Conservation (phyloP, 768 basidiomycete species). For the Hysterangium stoloniferum region DNA sequence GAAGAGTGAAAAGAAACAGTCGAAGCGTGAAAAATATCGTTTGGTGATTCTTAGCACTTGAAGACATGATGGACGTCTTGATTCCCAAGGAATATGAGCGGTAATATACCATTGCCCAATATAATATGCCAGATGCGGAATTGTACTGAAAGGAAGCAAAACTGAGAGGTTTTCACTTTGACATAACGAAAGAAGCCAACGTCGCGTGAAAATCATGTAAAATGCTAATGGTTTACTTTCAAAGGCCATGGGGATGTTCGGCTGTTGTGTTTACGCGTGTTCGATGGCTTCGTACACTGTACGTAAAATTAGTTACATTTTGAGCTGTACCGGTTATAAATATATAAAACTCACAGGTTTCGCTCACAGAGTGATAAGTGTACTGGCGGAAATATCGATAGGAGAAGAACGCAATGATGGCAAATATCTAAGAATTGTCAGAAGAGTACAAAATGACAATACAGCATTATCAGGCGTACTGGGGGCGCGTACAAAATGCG, state of each 20-base stretch:
- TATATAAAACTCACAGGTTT: conserved; percentile 33
- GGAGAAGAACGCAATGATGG: conserved; percentile 76
- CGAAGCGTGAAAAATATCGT: not conserved
- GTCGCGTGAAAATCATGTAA: conserved; percentile 26
- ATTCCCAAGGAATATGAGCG: too few relatives aligned
- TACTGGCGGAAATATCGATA: conserved; percentile 79
- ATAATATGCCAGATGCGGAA: too few relatives aligned
- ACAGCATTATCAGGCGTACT: conserved; percentile 12
- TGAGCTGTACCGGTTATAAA: conserved; percentile 14
- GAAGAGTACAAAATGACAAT: not conserved
- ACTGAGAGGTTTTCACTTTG: too few relatives aligned
- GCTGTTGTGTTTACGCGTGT: conserved; percentile 77
- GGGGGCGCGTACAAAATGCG: conserved; percentile 81
- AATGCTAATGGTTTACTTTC: not conserved
- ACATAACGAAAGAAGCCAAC: conserved; percentile 78
- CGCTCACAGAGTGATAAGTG: conserved; percentile 50
- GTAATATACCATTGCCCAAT: too few relatives aligned
- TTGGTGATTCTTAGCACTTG: not conserved
- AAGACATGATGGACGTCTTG: not conserved
- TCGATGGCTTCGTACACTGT: conserved; percentile 61
- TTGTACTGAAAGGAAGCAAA: too few relatives aligned
- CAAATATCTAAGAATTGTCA: conserved; percentile 38
- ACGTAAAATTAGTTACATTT: conserved; percentile 7
- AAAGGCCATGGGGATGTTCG: conserved; percentile 34
- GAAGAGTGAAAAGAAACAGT: not conserved